These are phyloP conservation scores for Tylopilus cervinicoccineus DNA, from an alignment of 768 basidiomycete genomes.

Conservation along the genomic window DNA sequence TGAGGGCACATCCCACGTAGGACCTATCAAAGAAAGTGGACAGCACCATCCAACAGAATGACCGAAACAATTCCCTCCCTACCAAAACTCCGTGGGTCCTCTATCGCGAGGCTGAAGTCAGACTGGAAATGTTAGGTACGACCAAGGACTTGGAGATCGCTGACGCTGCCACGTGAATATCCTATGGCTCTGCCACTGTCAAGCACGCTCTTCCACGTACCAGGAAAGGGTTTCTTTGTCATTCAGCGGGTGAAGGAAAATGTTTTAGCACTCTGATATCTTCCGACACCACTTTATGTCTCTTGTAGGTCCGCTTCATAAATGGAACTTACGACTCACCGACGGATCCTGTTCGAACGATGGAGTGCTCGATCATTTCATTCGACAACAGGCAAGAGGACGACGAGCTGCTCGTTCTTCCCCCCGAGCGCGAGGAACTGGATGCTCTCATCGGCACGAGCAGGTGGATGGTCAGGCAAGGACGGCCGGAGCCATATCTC, in stretches of 20 bases:
- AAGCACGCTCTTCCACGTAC: constrained; percentile 66
- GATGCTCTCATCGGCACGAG: constrained; percentile 60
- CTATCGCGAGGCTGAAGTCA: constrained; percentile 40
- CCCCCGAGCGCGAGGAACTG: constrained; percentile 48
- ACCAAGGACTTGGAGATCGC: constrained; percentile 46
- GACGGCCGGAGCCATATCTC: constrained; percentile 36
- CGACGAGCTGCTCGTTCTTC: constrained; percentile 45
- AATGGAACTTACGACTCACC: constrained; percentile 57
- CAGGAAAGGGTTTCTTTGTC: constrained; percentile 54
- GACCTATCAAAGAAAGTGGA: constrained; percentile 55
- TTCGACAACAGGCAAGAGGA: constrained; percentile 53
- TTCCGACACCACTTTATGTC: constrained; percentile 31
- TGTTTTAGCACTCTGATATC: background rate
- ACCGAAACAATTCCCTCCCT: constrained; percentile 52
- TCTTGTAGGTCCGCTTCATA: constrained; percentile 64
- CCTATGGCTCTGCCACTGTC: constrained; percentile 42
- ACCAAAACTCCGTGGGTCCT: constrained; percentile 39
- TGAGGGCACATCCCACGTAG: constrained; percentile 23
- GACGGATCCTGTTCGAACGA: constrained; percentile 60
- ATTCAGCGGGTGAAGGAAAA: constrained; percentile 55
- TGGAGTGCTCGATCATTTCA: constrained; percentile 53
- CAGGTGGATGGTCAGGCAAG: constrained; percentile 60
- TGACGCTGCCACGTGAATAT: constrained; percentile 44
- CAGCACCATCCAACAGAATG: constrained; percentile 66
- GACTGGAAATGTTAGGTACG: constrained; percentile 54